Percentiles rank a stretch among this genome's conserved stretches.
Conservation (phyloP, 2,329 filamentous ascomycete species). For the Hypoxylon sp. region DNA sequence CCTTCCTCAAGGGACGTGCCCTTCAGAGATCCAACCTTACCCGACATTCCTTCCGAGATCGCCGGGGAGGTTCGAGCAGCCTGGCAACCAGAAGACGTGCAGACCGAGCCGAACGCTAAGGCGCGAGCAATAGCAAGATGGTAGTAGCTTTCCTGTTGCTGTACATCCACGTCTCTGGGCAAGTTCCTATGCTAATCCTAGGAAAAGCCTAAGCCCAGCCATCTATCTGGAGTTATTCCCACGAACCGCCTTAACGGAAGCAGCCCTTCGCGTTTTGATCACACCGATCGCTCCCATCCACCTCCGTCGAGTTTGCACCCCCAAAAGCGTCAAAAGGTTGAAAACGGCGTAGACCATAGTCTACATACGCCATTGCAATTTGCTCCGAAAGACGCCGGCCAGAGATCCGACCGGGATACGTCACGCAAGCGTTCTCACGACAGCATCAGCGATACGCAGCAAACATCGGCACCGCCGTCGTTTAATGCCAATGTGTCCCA, state of each 20-base stretch:
- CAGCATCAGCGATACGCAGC: constrained; percentile 33
- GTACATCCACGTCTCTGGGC: background rate
- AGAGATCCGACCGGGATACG: background rate
- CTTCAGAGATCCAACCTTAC: constrained; percentile 26
- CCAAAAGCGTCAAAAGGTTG: constrained; percentile 37
- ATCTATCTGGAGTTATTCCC: constrained; percentile 30
- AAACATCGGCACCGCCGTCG: constrained; percentile 22
- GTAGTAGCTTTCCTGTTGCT: constrained; percentile 3
- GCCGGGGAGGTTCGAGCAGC: constrained; percentile 31
- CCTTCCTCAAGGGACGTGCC: constrained; percentile 19
- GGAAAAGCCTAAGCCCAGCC: constrained; percentile 2
- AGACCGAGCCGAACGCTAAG: constrained; percentile 7
- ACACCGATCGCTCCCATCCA: constrained; percentile 6
- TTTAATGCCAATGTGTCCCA: constrained; percentile 22
- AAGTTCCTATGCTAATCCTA: constrained; percentile 2
- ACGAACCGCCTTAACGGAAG: constrained; percentile 37
- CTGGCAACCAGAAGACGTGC: constrained; percentile 4
- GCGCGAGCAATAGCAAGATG: constrained; percentile 27
- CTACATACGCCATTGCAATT: constrained; percentile 31
- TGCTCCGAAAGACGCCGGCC: background rate
- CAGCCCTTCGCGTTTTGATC: constrained; percentile 11
- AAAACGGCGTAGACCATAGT: constrained; percentile 14
- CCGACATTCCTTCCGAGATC: constrained; percentile 31
- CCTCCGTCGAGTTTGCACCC: constrained; percentile 21
- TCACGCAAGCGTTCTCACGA: constrained; percentile 35